phyloP scores from a whole-genome alignment of 768 basidiomycete species.

The Lentinula boryana region DNA sequence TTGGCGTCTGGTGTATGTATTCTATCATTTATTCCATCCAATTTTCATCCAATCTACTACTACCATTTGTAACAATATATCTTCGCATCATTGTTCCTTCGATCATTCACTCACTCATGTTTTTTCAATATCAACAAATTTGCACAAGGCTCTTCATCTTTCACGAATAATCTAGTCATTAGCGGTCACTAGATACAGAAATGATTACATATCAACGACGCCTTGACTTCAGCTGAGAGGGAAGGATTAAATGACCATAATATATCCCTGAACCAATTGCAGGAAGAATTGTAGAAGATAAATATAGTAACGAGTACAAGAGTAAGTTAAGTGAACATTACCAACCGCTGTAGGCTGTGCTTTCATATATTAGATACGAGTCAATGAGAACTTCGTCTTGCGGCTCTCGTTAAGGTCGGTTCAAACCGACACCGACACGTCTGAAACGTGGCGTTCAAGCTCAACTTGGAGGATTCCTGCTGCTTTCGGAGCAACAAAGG shows the following conservation, averaged over 20 bases:
- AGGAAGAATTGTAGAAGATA: too few relatives aligned
- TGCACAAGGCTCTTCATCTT: background rate
- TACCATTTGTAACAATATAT: background rate
- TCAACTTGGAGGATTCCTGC: background rate
- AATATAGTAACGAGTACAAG: too few relatives aligned
- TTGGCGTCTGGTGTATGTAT: slow-evolving; percentile 2
- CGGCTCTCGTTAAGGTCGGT: background rate
- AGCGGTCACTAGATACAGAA: background rate
- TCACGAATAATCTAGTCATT: background rate
- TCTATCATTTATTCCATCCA: slow-evolving; percentile 1
- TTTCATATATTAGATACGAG: too few relatives aligned
- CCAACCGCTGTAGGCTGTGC: too few relatives aligned
- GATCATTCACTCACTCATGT: background rate
- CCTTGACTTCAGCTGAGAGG: background rate
- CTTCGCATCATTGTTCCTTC: background rate
- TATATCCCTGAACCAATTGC: too few relatives aligned
- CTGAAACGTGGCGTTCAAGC: background rate
- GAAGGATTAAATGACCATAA: too few relatives aligned
- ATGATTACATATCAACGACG: background rate
- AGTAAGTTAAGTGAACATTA: too few relatives aligned
- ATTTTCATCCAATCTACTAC: background rate
- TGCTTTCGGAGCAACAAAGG: background rate
- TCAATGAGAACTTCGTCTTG: too few relatives aligned
- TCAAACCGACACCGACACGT: background rate
- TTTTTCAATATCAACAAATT: background rate